phyloP scores from a whole-genome alignment of 2,329 filamentous ascomycete genomes.

The Colletotrichum falcatum region DNA sequence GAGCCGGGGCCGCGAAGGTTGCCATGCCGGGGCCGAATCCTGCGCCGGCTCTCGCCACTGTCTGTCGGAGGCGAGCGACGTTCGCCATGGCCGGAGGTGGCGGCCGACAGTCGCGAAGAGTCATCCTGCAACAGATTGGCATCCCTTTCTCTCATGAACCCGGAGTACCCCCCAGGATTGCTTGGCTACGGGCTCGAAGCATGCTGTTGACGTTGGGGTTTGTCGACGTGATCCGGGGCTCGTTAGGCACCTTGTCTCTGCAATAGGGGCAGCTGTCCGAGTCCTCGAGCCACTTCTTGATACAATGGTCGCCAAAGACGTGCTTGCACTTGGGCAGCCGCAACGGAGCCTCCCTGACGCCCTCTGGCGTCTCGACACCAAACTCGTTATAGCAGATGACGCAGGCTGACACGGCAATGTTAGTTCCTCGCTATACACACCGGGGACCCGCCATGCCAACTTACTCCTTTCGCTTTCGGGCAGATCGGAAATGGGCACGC shows the following conservation, averaged over 20 bases:
- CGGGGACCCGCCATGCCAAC: slow-evolving; percentile 43
- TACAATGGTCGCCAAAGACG: slow-evolving; percentile 72
- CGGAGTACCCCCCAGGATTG: neutral
- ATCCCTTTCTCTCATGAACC: slow-evolving; percentile 24
- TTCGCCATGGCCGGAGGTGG: slow-evolving; percentile 21
- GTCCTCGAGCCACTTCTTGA: slow-evolving; percentile 74
- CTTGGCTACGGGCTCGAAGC: slow-evolving; percentile 1
- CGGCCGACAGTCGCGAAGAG: neutral
- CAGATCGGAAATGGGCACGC: slow-evolving; percentile 59
- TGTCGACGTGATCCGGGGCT: slow-evolving; percentile 45
- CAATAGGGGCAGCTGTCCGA: slow-evolving; percentile 74
- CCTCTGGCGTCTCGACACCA: slow-evolving; percentile 67
- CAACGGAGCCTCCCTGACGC: slow-evolving; percentile 66
- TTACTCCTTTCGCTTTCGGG: slow-evolving; percentile 61
- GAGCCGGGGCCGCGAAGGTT: slow-evolving; percentile 28
- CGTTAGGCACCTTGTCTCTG: slow-evolving; percentile 69
- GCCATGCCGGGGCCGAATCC: slow-evolving; percentile 36
- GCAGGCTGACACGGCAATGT: slow-evolving; percentile 58
- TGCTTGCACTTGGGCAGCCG: slow-evolving; percentile 73
- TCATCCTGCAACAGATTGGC: slow-evolving; percentile 15
- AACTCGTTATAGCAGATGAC: slow-evolving; percentile 75
- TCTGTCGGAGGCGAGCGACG: slow-evolving; percentile 39
- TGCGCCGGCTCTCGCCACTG: slow-evolving; percentile 31
- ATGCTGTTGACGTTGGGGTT: slow-evolving; percentile 8
- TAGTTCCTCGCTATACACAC: slow-evolving; percentile 10